These are phyloP conservation scores for Blastocystis sp. DNA, from an alignment of 352 stramenopile species.

Conservation along the genomic window DNA sequence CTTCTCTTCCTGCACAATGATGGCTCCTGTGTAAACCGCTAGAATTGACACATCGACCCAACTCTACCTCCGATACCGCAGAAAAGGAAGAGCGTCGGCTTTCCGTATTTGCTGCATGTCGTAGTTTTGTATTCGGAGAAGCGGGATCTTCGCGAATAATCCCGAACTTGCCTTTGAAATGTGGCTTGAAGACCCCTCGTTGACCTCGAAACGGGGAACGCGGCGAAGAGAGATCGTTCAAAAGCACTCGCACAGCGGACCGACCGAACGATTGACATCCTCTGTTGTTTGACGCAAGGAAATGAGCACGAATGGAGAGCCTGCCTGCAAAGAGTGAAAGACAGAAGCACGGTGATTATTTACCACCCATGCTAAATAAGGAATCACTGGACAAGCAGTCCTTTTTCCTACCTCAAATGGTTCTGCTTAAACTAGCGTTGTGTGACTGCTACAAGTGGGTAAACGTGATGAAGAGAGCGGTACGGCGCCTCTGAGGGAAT, in stretches of 20 bases:
- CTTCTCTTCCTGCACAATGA: slow-evolving; percentile 35
- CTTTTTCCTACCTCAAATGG: not conserved
- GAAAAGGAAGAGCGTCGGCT: slow-evolving; percentile 37
- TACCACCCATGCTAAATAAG: not conserved
- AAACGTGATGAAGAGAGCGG: not conserved
- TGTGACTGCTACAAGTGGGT: not conserved
- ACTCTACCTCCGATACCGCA: slow-evolving; percentile 16
- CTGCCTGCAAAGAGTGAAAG: not conserved
- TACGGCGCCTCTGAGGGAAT: not conserved
- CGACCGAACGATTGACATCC: not conserved
- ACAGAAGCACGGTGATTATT: not conserved
- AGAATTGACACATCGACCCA: not conserved
- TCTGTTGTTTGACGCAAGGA: not conserved
- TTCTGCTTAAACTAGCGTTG: not conserved
- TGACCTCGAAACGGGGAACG: not conserved
- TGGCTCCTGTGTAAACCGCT: slow-evolving; percentile 34
- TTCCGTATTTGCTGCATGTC: slow-evolving; percentile 82
- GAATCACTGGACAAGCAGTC: not conserved
- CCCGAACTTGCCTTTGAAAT: not conserved
- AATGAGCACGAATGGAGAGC: not conserved
- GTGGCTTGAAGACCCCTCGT: not conserved
- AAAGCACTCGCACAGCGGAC: not conserved
- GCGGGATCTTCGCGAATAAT: not conserved
- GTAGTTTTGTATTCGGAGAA: slow-evolving; percentile 36
- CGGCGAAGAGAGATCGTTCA: not conserved